A percentile compares a stretch with the other conserved stretches of the same genome.
These are phyloP conservation scores for Solanum medicagineum DNA, from an alignment of 257 asterid genomes.

Conservation along the genomic window DNA sequence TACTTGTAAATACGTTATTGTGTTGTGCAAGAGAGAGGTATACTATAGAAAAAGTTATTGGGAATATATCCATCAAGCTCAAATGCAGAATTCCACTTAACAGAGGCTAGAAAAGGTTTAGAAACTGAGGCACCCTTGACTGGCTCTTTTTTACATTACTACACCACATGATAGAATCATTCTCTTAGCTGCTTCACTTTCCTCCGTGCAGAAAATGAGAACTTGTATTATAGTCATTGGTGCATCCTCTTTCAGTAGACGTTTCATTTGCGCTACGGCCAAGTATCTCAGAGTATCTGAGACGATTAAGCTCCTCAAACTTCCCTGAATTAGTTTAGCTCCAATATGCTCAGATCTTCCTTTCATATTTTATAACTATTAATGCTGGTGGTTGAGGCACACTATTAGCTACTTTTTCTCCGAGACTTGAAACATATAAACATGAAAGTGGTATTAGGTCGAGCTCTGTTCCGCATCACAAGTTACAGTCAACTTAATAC, in stretches of 20 bases:
- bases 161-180: not conserved
- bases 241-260: too few species aligned
- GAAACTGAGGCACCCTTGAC: not conserved
- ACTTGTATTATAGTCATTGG: not conserved
- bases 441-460: not conserved
- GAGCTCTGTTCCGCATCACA: not conserved
- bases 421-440: not conserved
- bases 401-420: not conserved
- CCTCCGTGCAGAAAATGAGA: not conserved
- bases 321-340: not conserved
- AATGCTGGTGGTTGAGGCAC: not conserved
- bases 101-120: not conserved
- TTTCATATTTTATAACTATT: not conserved
- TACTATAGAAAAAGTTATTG: not conserved
- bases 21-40: not conserved
- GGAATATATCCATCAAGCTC: not conserved
- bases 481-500: not conserved
- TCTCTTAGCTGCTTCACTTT: not conserved
- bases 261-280: not conserved
- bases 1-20: not conserved
- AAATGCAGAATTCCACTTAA: not conserved
- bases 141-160: not conserved
- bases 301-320: not conserved
- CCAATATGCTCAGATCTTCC: not conserved
- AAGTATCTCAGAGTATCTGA: not conserved